These are phyloP conservation scores for Hyaloscypha hepaticicola DNA, from an alignment of 495 filamentous ascomycete species.

Conservation along the genomic window DNA sequence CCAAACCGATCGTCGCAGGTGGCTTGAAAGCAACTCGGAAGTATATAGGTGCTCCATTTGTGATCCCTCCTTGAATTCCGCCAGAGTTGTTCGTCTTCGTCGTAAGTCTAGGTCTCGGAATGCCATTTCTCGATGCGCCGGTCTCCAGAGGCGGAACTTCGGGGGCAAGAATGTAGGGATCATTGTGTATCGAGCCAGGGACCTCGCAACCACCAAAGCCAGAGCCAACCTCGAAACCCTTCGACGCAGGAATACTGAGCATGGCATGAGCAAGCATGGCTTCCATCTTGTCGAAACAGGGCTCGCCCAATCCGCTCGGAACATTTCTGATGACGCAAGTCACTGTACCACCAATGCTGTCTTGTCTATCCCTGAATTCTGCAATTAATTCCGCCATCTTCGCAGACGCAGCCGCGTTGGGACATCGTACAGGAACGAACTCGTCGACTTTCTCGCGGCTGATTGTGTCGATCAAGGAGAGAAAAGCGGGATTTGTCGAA, in stretches of 20 bases:
- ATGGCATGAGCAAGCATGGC: constrained; percentile 92
- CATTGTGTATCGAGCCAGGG: constrained; percentile 90
- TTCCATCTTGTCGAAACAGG: constrained; percentile 95
- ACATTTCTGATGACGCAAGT: constrained; percentile 94
- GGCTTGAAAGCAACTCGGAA: constrained; percentile 97
- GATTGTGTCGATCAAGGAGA: constrained; percentile 70
- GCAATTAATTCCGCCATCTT: constrained; percentile 82
- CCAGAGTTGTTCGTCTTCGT: constrained; percentile 97
- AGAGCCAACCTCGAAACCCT: constrained; percentile 95
- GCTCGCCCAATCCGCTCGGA: constrained; percentile 87
- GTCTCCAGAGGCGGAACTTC: constrained; percentile 32
- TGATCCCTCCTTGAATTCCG: constrained; percentile 95
- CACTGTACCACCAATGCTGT: constrained; percentile 95
- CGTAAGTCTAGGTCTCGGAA: constrained; percentile 56
- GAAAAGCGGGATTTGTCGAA: constrained; percentile 81
- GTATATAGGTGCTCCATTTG: constrained; percentile 91
- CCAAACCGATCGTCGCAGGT: constrained; percentile 90
- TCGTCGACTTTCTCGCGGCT: constrained; percentile 78
- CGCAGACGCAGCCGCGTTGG: constrained; percentile 58
- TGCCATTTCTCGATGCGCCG: constrained; percentile 41
- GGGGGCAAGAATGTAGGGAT: constrained; percentile 70
- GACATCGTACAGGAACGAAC: constrained; percentile 84
- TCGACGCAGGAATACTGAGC: constrained; percentile 95
- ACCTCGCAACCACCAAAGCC: constrained; percentile 88
- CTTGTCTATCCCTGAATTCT: constrained; percentile 72